phyloP scores from a whole-genome alignment of 108 stramenopile genomes.

The Poteriospumella lacustris region DNA sequence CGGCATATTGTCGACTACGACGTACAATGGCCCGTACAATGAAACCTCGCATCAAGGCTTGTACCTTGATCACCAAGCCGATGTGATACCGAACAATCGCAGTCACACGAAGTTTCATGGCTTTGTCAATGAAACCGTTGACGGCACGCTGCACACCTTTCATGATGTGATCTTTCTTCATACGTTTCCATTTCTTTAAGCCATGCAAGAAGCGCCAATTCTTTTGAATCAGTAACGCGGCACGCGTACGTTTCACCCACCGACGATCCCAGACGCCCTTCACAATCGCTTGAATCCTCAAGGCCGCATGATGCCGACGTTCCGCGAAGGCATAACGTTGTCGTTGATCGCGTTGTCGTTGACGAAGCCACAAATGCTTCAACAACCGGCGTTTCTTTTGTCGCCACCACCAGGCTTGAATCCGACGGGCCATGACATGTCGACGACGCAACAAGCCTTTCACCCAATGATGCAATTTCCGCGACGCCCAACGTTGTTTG shows the following conservation, averaged over 20 bases:
- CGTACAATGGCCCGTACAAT: neutral
- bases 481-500: neutral
- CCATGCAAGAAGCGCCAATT: neutral
- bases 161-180: neutral
- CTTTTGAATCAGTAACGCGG: conserved; percentile 1
- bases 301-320: neutral
- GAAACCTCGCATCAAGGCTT: conserved; percentile 5
- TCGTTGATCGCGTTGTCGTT: neutral
- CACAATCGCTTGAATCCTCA: neutral
- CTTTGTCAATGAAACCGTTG: neutral
- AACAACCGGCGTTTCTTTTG: neutral
- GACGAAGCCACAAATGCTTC: conserved; percentile 3
- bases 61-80: neutral
- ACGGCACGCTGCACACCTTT: neutral
- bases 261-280: neutral
- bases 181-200: conserved; percentile 9
- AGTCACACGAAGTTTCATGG: neutral
- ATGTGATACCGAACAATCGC: neutral
- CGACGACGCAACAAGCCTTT: neutral
- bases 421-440: neutral
- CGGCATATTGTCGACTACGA: neutral
- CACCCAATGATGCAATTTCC: conserved; percentile 23
- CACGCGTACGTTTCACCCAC: neutral
- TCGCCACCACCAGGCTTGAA: conserved; percentile 15
- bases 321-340: neutral